phyloP scores from a whole-genome alignment of 495 filamentous ascomycete species.

The Evansstolkia leycettana region DNA sequence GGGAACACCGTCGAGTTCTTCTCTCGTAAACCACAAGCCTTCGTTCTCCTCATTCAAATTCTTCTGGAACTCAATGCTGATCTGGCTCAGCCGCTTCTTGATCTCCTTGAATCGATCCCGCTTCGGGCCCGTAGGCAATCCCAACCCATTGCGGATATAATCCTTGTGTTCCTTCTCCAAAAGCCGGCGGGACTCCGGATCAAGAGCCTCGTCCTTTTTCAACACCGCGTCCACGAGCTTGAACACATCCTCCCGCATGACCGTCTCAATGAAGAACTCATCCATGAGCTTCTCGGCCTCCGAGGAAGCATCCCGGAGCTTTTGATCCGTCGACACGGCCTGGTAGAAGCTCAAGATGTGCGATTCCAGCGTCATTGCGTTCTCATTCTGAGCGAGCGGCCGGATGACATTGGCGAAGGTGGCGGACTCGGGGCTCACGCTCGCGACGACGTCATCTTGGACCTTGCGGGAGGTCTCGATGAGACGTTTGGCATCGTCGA shows the following conservation, averaged over 20 bases:
- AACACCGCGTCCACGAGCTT: conserved; percentile 48
- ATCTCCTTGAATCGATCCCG: conserved; percentile 60
- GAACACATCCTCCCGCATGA: conserved; percentile 59
- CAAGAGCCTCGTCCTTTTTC: conserved; percentile 45
- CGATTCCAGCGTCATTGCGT: conserved; percentile 42
- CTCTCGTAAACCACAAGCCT: conserved; percentile 50
- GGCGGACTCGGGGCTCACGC: conserved; percentile 51
- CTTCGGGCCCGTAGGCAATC: conserved; percentile 46
- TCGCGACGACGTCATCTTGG: conserved; percentile 62
- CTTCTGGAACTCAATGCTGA: conserved; percentile 56
- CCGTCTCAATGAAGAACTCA: conserved; percentile 52
- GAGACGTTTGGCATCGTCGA: conserved; percentile 63
- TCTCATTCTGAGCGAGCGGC: conserved; percentile 59
- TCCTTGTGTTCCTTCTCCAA: conserved; percentile 59
- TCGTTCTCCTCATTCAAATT: conserved; percentile 59
- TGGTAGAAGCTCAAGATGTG: conserved; percentile 69
- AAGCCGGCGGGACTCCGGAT: conserved; percentile 49
- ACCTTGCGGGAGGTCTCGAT: conserved; percentile 55
- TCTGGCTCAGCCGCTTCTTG: conserved; percentile 54
- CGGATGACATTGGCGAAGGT: conserved; percentile 53
- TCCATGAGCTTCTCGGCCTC: conserved; percentile 57
- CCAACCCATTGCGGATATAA: conserved; percentile 51
- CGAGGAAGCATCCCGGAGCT: conserved; percentile 58
- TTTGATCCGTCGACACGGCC: conserved; percentile 57
- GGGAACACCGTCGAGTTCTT: conserved; percentile 52